Conservation (phyloP, 768 basidiomycete genomes). For the Boletus subcaerulescens region DNA sequence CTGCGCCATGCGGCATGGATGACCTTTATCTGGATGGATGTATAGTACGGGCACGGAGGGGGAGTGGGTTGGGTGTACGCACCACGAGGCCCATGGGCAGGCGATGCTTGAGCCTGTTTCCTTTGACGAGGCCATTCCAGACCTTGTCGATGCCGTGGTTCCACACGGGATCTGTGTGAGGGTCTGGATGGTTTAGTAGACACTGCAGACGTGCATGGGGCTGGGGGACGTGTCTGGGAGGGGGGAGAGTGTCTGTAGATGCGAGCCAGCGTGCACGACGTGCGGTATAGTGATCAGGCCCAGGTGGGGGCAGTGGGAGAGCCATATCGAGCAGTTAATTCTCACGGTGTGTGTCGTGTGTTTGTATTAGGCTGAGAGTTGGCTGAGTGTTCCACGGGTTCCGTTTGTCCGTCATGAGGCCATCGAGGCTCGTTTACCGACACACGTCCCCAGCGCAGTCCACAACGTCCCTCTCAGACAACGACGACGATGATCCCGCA, state of each 20-base stretch:
- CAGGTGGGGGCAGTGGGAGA: conserved; percentile 53
- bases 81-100: conserved; percentile 68
- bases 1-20: conserved; percentile 72
- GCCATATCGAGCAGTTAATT: conserved; percentile 24
- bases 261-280: conserved; percentile 63
- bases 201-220: conserved; percentile 49
- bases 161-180: conserved; percentile 55
- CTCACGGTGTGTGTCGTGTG: conserved; percentile 8
- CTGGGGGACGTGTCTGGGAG: conserved; percentile 33
- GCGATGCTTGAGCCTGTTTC: conserved; percentile 53
- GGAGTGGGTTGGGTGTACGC: conserved; percentile 27
- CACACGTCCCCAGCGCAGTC: conserved; percentile 60
- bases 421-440: conserved; percentile 36
- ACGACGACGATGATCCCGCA: conserved; percentile 62
- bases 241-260: conserved; percentile 15
- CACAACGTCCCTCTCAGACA: conserved; percentile 75
- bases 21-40: conserved; percentile 57
- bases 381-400: not conserved
- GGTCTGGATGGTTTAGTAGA: conserved; percentile 45
- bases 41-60: not conserved
- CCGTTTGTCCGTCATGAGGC: conserved; percentile 18
- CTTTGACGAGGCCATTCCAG: conserved; percentile 60
- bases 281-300: conserved; percentile 60
- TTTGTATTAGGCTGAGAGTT: too few relatives aligned
- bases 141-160: conserved; percentile 53